These are phyloP conservation scores for Wilcoxina mikolae DNA, from an alignment of 495 filamentous ascomycete species.

Conservation along the genomic window DNA sequence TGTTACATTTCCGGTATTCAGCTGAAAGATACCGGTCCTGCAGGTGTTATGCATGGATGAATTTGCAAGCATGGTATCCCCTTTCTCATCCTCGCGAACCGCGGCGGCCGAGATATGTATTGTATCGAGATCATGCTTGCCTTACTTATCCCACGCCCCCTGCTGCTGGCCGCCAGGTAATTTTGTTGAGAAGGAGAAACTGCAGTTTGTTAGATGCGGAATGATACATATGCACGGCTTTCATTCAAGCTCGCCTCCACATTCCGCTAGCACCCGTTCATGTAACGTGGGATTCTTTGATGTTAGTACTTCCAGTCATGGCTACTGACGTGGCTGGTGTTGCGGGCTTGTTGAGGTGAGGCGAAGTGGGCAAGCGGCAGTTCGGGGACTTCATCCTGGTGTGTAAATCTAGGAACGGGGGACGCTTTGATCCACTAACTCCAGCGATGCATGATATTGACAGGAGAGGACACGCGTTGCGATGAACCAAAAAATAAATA, in stretches of 20 bases:
- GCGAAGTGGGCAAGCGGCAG: neutral
- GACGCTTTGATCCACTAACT: neutral
- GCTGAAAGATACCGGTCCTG: neutral
- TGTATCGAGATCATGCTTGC: neutral
- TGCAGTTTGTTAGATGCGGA: neutral
- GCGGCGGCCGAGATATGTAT: neutral
- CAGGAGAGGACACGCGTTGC: neutral
- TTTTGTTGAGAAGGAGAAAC: neutral
- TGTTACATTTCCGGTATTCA: no score
- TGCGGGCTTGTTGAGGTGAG: neutral
- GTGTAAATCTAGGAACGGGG: neutral
- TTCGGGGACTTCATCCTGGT: neutral
- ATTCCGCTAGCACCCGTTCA: neutral
- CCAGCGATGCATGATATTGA: neutral
- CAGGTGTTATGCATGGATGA: neutral
- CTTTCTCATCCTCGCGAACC: conserved; percentile 1
- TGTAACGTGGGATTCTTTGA: neutral
- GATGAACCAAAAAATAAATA: neutral
- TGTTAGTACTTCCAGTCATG: neutral
- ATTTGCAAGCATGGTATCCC: neutral
- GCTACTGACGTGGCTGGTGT: neutral
- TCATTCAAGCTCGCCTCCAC: neutral
- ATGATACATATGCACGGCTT: neutral
- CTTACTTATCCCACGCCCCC: neutral
- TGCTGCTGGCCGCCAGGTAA: neutral